Base-by-base conservation (phyloP, 179 eudicot genomes). In the Beta macrorhiza region DNA sequence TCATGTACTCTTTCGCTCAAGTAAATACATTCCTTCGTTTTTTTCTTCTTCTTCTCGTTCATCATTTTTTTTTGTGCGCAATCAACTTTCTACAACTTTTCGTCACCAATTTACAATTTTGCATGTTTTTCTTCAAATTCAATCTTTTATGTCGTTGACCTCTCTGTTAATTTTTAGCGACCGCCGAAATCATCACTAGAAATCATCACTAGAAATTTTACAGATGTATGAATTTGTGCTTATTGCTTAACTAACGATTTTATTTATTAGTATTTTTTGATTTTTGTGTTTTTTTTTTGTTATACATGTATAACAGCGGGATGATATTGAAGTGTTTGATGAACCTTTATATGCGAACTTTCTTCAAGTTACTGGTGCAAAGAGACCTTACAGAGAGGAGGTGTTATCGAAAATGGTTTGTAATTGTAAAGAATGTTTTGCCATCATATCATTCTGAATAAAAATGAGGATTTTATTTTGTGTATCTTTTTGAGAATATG, bases 1-100 rank as follows among this genome's bases (percentile, higher is more conserved):
- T 95, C 83, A 89, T 93, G 97, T 93, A 95, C 86, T 92, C 98
- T 76, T 95, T 95, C 85, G 92, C 98, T 75, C 97, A 95, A 93
- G 98, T 95, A 84, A n/a, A 7, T n/a, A 7, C 64, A 20, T 13
- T 58, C 37, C 13, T 2, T 52, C 7, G 13, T 17, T 42, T 20
- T 25, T 57, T 32, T 37, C 29, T 2, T n/a, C 4, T 64, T 53
- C 17, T 63, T 19, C n/a, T 70, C 53, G 2, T 82, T 19, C 25
- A 16, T 58, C 14, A 57, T 3, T 6, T 49, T 10, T 10, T 25
- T 37, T 22, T 14, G 29, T 44, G 70, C 44, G 44, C 13, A 58
- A 17, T 57, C 7, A 1, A 7, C 17, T 32, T 49, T 37, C 8
- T 2, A 29, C 6, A 72, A n/a, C 57, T n/a, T 5, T 20, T n/a